phyloP scores from a whole-genome alignment of 208 protist species.

The Trypanosoma caninum region DNA sequence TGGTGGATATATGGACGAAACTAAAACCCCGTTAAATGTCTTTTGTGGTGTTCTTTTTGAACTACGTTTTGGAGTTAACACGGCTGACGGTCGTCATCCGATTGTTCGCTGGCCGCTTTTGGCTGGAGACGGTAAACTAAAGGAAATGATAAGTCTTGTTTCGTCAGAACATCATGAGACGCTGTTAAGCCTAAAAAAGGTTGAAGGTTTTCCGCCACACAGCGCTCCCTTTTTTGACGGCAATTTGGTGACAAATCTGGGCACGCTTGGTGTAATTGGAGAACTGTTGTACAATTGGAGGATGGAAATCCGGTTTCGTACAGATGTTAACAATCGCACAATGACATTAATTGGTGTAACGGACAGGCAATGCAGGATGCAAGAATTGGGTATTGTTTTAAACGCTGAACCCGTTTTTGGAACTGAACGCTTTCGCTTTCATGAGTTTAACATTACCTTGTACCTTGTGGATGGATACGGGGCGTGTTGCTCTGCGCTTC shows the following conservation, averaged over 20 bases:
- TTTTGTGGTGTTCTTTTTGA: conserved; percentile 75
- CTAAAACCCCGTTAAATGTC: conserved; percentile 47
- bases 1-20: conserved; percentile 72
- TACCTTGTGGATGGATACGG: conserved; percentile 85
- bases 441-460: conserved; percentile 79
- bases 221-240: conserved; percentile 75
- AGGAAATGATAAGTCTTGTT: conserved; percentile 68
- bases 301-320: conserved; percentile 84
- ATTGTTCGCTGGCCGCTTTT: conserved; percentile 75
- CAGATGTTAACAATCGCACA: conserved; percentile 53
- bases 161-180: conserved; percentile 75
- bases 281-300: conserved; percentile 87
- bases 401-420: conserved; percentile 80
- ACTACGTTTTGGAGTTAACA: conserved; percentile 65
- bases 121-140: conserved; percentile 48
- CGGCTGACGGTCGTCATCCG: conserved; percentile 34
- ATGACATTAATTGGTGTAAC: conserved; percentile 86
- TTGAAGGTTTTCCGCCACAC: conserved; percentile 45
- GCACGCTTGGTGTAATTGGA: conserved; percentile 67
- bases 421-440: conserved; percentile 80
- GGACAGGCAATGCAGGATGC: conserved; percentile 81
- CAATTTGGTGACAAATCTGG: conserved; percentile 73
- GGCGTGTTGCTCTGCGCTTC: conserved; percentile 71
- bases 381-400: conserved; percentile 81
- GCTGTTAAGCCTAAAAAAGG: conserved; percentile 48